Evolutionary conservation across 768 basidiomycete genomes (phyloP).

Genomic region (Auriculariales sp.): DNA sequence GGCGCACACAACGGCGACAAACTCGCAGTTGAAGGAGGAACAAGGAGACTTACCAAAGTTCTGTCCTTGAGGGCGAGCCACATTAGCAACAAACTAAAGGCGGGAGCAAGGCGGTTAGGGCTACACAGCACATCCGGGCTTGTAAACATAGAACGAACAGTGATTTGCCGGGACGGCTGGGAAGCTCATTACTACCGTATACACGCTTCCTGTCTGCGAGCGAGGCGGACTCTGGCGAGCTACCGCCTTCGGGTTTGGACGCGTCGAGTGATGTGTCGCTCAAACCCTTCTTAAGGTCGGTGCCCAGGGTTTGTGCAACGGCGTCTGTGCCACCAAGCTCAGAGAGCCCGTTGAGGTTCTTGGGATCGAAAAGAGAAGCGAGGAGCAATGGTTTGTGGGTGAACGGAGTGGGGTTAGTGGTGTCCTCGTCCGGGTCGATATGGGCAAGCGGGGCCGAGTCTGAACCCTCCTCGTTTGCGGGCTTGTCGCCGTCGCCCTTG

Average conservation of each 20-base stretch:
- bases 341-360: constrained; percentile 50
- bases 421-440: constrained; percentile 25
- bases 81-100: too few species aligned
- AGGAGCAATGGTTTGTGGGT: constrained; percentile 56
- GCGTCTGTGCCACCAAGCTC: constrained; percentile 56
- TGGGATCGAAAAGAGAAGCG: constrained; percentile 83
- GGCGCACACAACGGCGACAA: too few species aligned
- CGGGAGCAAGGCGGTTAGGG: too few species aligned
- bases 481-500: constrained; percentile 9
- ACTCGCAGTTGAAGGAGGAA: too few species aligned
- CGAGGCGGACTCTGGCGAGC: constrained; percentile 19
- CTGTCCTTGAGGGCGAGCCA: constrained; percentile 82
- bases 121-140: too few species aligned
- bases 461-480: constrained; percentile 9
- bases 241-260: constrained; percentile 8
- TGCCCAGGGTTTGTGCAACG: constrained; percentile 62
- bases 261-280: constrained; percentile 8
- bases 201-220: constrained; percentile 48
- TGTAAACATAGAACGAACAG: too few species aligned
- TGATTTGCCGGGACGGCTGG: constrained; percentile 50
- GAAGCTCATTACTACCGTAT: constrained; percentile 66
- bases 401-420: constrained; percentile 56
- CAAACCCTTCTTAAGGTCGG: constrained; percentile 29
- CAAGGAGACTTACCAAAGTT: constrained; percentile 47
- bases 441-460: constrained; percentile 14